Conservation (phyloP, 345 rosid species). For the Linum tenue region DNA sequence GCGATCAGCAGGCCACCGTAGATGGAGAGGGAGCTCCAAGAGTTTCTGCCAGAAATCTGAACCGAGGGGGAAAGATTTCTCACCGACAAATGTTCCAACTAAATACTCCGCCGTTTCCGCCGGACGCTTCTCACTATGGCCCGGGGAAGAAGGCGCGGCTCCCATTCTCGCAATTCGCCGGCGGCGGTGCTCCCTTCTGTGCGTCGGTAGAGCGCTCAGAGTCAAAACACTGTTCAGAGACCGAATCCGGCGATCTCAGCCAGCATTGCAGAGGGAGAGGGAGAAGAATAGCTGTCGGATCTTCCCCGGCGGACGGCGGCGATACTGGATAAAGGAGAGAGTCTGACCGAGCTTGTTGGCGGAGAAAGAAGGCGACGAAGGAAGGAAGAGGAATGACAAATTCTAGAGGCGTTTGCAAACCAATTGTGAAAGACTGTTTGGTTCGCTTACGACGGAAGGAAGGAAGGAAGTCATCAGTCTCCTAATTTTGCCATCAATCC, state of each 20-base stretch:
- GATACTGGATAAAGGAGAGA: not conserved
- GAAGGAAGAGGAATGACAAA: not conserved
- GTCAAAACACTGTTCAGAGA: not conserved
- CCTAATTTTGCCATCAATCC: not conserved
- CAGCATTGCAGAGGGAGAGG: not conserved
- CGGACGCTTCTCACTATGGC: conserved; percentile 23
- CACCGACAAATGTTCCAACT: conserved; percentile 79
- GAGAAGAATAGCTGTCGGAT: not conserved
- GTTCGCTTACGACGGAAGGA: not conserved
- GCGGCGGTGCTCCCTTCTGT: not conserved
- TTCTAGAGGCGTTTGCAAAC: not conserved
- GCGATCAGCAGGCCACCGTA: conserved; percentile 60
- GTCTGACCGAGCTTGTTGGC: not conserved
- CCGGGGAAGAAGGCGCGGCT: conserved; percentile 80
- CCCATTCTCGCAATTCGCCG: conserved; percentile 41
- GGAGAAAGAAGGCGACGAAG: not conserved
- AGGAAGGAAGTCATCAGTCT: not conserved
- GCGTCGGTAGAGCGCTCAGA: not conserved
- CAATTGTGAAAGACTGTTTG: not conserved
- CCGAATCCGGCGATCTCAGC: conserved; percentile 2
- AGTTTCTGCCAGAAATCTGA: conserved; percentile 97
- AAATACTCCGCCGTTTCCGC: conserved; percentile 61
- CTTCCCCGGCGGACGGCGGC: not conserved
- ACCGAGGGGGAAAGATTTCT: conserved; percentile 69
- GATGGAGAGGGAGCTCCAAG: conserved; percentile 67